Evolutionary conservation across 805 yeast species (phyloP).

Genomic region (Ogataea angusta): DNA sequence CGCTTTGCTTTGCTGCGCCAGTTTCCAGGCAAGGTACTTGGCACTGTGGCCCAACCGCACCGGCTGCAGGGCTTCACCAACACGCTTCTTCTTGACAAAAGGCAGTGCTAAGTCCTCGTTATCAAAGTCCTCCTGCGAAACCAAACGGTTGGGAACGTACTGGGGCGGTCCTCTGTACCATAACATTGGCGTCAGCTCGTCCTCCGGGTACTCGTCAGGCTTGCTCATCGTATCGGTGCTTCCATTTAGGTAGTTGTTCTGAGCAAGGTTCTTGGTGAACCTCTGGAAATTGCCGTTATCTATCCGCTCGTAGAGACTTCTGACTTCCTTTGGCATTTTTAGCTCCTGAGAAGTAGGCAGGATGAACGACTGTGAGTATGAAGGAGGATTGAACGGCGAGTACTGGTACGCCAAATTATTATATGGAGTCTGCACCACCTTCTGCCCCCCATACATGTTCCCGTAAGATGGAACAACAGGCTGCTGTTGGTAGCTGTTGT

Average conservation of each 20-base stretch:
- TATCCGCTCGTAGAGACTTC: constrained; percentile 30
- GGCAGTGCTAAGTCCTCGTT: constrained; percentile 17
- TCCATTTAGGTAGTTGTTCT: constrained; percentile 21
- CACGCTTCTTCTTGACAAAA: constrained; percentile 18
- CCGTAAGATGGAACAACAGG: constrained; percentile 11
- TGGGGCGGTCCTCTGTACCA: constrained; percentile 74
- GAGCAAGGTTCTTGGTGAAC: constrained; percentile 18
- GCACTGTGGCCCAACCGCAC: constrained; percentile 68
- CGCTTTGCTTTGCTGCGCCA: constrained; percentile 5
- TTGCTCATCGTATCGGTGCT: constrained; percentile 18
- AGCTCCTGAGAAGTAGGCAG: constrained; percentile 36
- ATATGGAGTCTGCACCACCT: constrained; percentile 32
- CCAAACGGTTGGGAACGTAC: constrained; percentile 39
- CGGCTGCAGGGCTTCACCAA: constrained; percentile 26
- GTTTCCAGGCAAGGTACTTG: constrained; percentile 63
- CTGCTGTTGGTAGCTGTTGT: constrained; percentile 12
- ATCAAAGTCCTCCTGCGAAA: constrained; percentile 19
- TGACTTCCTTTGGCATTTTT: constrained; percentile 33
- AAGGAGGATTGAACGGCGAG: constrained; percentile 31
- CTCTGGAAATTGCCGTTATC: constrained; percentile 34
- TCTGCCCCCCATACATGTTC: constrained; percentile 23
- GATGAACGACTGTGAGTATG: constrained; percentile 34
- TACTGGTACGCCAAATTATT: constrained; percentile 29
- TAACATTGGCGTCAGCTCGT: constrained; percentile 38
- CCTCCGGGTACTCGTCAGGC: constrained; percentile 18